Base-by-base conservation (phyloP, 805 yeast species). In the Hanseniaspora nectarophila region DNA sequence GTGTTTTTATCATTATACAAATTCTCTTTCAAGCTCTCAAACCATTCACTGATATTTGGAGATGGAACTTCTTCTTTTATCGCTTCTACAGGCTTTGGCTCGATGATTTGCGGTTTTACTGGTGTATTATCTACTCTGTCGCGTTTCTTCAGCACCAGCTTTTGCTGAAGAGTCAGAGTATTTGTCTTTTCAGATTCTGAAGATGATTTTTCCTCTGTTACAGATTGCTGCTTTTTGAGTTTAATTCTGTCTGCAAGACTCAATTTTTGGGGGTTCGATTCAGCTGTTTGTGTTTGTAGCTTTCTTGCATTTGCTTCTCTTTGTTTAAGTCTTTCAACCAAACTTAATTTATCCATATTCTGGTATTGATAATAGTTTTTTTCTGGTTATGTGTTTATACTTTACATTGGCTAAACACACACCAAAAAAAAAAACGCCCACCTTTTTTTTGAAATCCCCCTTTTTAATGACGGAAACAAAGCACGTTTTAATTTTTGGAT, bases 221-320 rank as follows among this genome's bases (percentile, higher is more conserved):
- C 9, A 16, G 43, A n/a, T 9, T 29, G 28, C 37, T 52, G 43
- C 24, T 46, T 52, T 29, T 52, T 52, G 8, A 46, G 35, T 35
- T 33, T 42, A 9, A 52, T 32, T 52, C 47, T 45, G 16, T 52
- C 54, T 10, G 47, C 47, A 5, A 52, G 35, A 6, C 44, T 24
- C 13, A 51, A 16, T 28, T 51, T 51, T 15, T 46, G 24, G 5
- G 43, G 18, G 16, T 6, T 24, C 13, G 33, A 9, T 4, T 21
- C 24, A 10, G 26, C 6, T 20, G 20, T n/a, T n/a, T n/a, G n/a
- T n/a, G n/a, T n/a, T n/a, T n/a, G 21, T 23, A 4, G 7, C 4
- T 8, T 16, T 8, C 13, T 26, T 9, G 15, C 12, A 7, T 26
- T 29, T 5, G 28, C 45, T 31, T 42, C 29, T 13, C 45, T 16